These are phyloP conservation scores for Lipomyces mesembrius DNA, from an alignment of 805 yeast species.

Conservation along the genomic window DNA sequence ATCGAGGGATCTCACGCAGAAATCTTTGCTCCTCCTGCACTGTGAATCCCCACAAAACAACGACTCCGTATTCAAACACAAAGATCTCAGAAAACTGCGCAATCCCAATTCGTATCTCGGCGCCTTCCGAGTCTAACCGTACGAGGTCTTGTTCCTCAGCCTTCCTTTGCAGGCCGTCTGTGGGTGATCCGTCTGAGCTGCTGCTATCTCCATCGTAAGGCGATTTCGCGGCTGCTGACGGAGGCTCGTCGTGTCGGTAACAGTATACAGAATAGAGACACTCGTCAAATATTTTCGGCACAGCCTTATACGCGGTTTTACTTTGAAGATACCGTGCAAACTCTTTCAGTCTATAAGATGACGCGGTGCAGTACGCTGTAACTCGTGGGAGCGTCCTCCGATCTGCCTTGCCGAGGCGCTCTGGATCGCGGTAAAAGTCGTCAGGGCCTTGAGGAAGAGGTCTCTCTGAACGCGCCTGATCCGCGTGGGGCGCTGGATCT, in stretches of 20 bases:
- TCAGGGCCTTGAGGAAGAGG: constrained; percentile 64
- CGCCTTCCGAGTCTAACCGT: constrained; percentile 89
- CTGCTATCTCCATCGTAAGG: constrained; percentile 10
- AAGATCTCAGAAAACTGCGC: constrained; percentile 73
- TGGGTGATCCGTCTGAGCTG: constrained; percentile 2
- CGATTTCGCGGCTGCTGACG: constrained; percentile 2
- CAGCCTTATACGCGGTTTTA: constrained; percentile 59
- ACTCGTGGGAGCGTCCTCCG: constrained; percentile 86
- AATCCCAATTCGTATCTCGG: constrained; percentile 86
- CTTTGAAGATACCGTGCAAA: constrained; percentile 83
- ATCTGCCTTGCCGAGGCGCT: constrained; percentile 83
- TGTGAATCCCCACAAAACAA: constrained; percentile 94
- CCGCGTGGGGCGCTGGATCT: constrained; percentile 30
- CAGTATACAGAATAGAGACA: constrained; percentile 91
- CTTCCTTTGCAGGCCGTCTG: constrained; percentile 3
- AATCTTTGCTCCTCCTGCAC: constrained; percentile 81
- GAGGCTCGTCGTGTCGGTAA: constrained; percentile 35
- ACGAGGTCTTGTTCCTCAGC: constrained; percentile 49
- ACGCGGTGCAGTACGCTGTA: constrained; percentile 95
- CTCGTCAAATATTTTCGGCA: constrained; percentile 90
- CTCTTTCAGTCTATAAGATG: constrained; percentile 88
- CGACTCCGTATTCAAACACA: constrained; percentile 95
- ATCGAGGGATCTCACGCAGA: constrained; percentile 80
- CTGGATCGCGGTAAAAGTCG: constrained; percentile 87
- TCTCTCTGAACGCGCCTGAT: background rate